Evolutionary conservation across 371 early-diverging fungal species (phyloP).

Genomic region (Mortierella sp.): DNA sequence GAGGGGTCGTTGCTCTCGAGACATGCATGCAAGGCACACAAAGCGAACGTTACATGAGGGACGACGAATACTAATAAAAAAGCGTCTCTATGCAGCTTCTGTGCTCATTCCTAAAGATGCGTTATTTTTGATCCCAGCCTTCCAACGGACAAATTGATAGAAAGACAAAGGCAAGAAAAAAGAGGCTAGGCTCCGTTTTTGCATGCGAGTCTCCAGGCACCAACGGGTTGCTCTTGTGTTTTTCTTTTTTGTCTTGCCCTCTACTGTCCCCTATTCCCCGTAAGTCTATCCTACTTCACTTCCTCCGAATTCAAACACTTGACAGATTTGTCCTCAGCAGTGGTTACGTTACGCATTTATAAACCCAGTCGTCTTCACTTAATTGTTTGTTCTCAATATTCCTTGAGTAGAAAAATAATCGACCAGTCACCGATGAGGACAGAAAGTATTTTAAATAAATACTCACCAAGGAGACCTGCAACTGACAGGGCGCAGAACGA

Average conservation of each 20-base stretch:
- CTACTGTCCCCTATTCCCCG: no score
- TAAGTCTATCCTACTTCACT: no score
- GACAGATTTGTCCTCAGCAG: no score
- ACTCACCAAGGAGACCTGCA: conserved; percentile 48
- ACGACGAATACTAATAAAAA: background rate
- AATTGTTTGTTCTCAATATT: background rate
- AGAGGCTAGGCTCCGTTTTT: background rate
- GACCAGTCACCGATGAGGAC: conserved; percentile 12
- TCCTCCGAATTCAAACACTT: no score
- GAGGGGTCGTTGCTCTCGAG: no score
- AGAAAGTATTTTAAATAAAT: background rate
- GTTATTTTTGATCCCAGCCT: conserved; percentile 2
- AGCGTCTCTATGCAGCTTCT: background rate
- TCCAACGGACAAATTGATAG: background rate
- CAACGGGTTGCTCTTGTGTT: background rate
- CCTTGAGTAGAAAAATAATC: background rate
- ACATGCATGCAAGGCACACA: background rate
- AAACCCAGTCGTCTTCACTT: conserved; percentile 9
- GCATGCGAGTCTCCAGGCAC: background rate
- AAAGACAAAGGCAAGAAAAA: background rate
- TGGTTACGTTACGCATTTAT: background rate
- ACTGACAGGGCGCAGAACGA: conserved; percentile 51
- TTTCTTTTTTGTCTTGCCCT: no score
- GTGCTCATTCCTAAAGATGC: background rate
- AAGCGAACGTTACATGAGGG: background rate